Conservation (phyloP, 352 stramenopile species). For the Phytophthora fragariae region DNA sequence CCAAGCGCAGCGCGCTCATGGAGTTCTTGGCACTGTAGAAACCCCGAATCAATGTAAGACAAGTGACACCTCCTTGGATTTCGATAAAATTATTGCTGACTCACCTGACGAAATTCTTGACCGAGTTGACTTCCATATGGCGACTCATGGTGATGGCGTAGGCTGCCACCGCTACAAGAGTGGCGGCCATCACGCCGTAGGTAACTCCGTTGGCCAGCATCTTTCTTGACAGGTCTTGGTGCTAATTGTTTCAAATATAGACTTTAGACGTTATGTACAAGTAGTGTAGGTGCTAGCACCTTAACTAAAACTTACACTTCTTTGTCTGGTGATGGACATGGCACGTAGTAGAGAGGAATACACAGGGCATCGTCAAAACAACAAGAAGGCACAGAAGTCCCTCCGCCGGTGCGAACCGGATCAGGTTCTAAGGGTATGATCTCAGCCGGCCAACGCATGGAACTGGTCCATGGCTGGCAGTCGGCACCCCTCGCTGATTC, state of each 20-base stretch:
- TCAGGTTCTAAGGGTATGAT: constrained; percentile 75
- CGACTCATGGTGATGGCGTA: constrained; percentile 78
- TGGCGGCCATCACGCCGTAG: constrained; percentile 70
- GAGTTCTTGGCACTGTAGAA: constrained; percentile 62
- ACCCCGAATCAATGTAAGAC: neutral
- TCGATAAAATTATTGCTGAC: neutral
- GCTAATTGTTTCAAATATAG: neutral
- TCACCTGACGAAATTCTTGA: constrained; percentile 75
- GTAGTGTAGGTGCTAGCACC: too few species aligned
- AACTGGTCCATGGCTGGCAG: constrained; percentile 54
- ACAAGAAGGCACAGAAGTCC: constrained; percentile 51
- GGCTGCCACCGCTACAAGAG: constrained; percentile 59
- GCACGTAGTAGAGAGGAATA: constrained; percentile 19
- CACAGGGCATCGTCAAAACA: constrained; percentile 40
- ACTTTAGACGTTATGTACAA: too few species aligned
- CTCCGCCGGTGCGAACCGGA: constrained; percentile 70
- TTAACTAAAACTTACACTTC: constrained; percentile 6
- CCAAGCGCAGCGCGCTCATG: constrained; percentile 52
- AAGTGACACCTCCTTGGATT: neutral
- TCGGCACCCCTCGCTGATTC: constrained; percentile 73
- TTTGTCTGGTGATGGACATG: constrained; percentile 9
- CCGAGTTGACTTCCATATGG: constrained; percentile 56
- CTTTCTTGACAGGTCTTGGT: constrained; percentile 3
- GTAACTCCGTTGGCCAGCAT: constrained; percentile 61
- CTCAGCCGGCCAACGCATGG: constrained; percentile 59